Base-by-base conservation (phyloP, 2,329 filamentous ascomycete species). In the Arthrinium puccinioides region DNA sequence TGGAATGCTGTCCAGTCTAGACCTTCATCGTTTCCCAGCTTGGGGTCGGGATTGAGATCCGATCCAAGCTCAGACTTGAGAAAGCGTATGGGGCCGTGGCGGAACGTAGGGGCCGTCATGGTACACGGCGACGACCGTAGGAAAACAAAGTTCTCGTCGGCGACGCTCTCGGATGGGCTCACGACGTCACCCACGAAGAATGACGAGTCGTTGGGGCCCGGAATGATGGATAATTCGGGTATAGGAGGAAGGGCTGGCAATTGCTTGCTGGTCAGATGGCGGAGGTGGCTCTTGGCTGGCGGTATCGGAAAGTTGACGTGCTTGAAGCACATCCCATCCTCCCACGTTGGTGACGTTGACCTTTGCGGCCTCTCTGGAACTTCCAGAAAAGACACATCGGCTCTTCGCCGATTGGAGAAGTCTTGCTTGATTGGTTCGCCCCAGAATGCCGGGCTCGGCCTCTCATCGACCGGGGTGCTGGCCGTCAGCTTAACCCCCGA, bases 1-100 rank as follows among this genome's bases (percentile, higher is more conserved):
- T 82, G 76, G 51, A 79, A 81, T 4, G 76, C 75, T 6, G 71
- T 76, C 76, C 76, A 80, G 60, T 82, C 76, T 4, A 80, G 55
- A 8, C 63, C 67, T 32, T 72, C 71, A 35, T 75, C 73, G 21
- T 61, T 60, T 15, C 54, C 56, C 7, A 63, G 57, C 40, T 59
- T 63, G 39, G 55, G 45, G 18, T 60, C 56, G 9, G 49, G 59
- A 16, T 54, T 46, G 7, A 66, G 49, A 34, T 73, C 67, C n/a
- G n/a, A n/a, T n/a, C n/a, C n/a, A n/a, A n/a, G n/a, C n/a, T n/a
- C n/a, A 3, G 62, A 54, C 46, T 68, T 70, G 36, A 64, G 51
- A 33, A 79, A 55, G 4, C 72, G 64, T 43, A 81, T 75, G 4
- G 66, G 67, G 0, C 76, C 76, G 44, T 81, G 76, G 7, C 62